Conservation (phyloP, 2,329 filamentous ascomycete genomes). For the Teratosphaeria zuluensis region DNA sequence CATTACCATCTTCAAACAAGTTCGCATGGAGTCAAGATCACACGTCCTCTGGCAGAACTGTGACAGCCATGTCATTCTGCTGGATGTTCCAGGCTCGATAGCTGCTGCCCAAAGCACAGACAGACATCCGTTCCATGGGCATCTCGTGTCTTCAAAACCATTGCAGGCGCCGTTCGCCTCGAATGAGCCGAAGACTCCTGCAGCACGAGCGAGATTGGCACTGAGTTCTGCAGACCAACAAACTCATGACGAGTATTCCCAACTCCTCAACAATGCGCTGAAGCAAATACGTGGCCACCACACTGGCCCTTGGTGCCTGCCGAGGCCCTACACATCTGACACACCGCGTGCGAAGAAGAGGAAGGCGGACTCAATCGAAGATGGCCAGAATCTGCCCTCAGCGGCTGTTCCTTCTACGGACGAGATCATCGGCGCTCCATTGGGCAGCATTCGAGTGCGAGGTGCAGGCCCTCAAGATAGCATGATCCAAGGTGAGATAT, state of each 20-base stretch:
- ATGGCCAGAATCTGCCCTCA: not conserved
- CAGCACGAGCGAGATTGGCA: conserved; percentile 34
- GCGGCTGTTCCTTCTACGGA: not conserved
- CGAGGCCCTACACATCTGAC: conserved; percentile 8
- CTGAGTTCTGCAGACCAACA: conserved; percentile 20
- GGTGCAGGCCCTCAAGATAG: no score
- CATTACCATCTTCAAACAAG: not conserved
- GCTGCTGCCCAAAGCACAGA: conserved; percentile 52
- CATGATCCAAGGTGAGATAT: not conserved
- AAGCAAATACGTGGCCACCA: conserved; percentile 20
- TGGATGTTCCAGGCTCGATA: conserved; percentile 63
- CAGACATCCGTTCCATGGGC: conserved; percentile 29
- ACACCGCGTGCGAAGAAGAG: not conserved
- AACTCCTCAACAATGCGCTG: conserved; percentile 31
- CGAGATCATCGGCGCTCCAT: not conserved
- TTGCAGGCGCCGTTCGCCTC: conserved; percentile 40
- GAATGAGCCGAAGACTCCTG: conserved; percentile 46
- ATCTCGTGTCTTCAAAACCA: conserved; percentile 38
- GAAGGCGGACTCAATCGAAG: not conserved
- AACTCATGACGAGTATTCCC: conserved; percentile 29
- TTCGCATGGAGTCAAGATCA: not conserved
- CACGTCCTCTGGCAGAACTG: conserved; percentile 46
- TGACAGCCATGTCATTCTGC: conserved; percentile 43
- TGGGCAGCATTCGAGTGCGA: not conserved
- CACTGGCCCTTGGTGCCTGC: conserved; percentile 27